phyloP scores from a whole-genome alignment of 1,284 basidiomycete species.

The Marasmius fiardii region DNA sequence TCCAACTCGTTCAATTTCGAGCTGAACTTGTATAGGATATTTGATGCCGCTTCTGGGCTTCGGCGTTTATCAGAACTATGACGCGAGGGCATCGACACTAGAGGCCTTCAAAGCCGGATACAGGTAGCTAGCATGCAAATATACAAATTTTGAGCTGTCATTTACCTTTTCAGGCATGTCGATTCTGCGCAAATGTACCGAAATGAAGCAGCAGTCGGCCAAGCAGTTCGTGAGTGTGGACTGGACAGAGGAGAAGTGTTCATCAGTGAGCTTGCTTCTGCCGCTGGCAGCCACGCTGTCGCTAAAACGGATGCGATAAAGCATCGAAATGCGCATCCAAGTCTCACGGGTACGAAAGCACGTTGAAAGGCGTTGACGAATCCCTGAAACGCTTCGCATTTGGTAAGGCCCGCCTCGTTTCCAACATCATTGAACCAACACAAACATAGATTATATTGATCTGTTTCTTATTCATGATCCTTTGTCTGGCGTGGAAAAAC shows the following conservation, averaged over 20 bases:
- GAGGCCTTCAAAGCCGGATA: constrained; percentile 77
- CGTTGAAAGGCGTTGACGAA: constrained; percentile 51
- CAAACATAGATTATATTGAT: constrained; percentile 62
- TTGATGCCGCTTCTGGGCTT: constrained; percentile 77
- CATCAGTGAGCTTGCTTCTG: constrained; percentile 50
- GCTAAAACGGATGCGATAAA: constrained; percentile 21
- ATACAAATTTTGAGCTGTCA: not conserved
- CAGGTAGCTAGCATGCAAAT: constrained; percentile 38
- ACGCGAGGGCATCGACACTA: constrained; percentile 54
- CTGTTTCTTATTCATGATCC: constrained; percentile 79
- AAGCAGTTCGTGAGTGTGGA: constrained; percentile 53
- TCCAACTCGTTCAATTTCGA: not conserved
- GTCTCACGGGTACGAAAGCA: constrained; percentile 55
- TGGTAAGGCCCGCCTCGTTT: constrained; percentile 29
- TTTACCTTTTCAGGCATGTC: constrained; percentile 43
- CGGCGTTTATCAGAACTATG: constrained; percentile 76
- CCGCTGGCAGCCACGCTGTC: not conserved
- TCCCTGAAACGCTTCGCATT: constrained; percentile 54
- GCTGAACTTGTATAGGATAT: constrained; percentile 35
- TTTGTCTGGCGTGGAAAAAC: constrained; percentile 50
- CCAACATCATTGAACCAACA: not conserved
- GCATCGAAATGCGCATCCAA: constrained; percentile 63
- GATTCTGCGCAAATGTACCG: constrained; percentile 73
- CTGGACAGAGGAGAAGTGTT: constrained; percentile 56
- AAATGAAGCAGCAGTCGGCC: constrained; percentile 68